Evolutionary conservation across 1,284 basidiomycete genomes (phyloP), one percentile per base, ranked within the genome.

Genomic region (Ustilago curta): DNA sequence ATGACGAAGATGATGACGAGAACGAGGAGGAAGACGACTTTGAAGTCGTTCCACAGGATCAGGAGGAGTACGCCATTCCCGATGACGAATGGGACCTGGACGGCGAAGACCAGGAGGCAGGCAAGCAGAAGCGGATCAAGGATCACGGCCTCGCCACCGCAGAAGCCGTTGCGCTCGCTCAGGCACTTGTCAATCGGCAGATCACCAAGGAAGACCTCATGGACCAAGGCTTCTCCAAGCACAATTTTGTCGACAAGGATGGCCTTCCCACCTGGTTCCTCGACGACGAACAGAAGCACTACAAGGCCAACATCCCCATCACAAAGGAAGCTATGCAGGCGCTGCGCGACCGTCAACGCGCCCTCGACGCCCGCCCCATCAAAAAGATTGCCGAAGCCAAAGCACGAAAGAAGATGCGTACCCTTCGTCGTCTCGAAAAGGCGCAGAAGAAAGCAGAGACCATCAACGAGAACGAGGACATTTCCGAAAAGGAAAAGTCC

Each of bases 331-430:
- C 97, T 6, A 88, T 99, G 60, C 89, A 89, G 58, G 91, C 91
- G 4, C 88, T 99, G 39, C 91, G 93, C 37, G 94, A 93, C 18
- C 93, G 92, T 83, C 93, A 97, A 87, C 91, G 95, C 25, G 94
- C 94, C 6, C 88, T 99, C 49, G 95, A 99, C 84, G 95, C 96
- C 2, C 90, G 97, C 14, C 97, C 97, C 18, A 99, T 99, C 87
- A 99, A 98, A 88, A 99, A 99, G 88, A 89, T 99, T 12, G 97
- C 96, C 19, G 97, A 99, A 87, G 97, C 97, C 45, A 99, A 99
- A 86, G 95, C 94, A 39, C 89, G 97, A 70, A 99, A 99, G 87
- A 99, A 99, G 88, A 87, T 93, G 85, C 93, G 92, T 86, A 93
- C 94, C 4, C 89, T 90, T 21, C 91, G 93, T 80, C 88, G 91